phyloP scores from a whole-genome alignment of 139 green algal species.

The Raphidocelis subcapitata region DNA sequence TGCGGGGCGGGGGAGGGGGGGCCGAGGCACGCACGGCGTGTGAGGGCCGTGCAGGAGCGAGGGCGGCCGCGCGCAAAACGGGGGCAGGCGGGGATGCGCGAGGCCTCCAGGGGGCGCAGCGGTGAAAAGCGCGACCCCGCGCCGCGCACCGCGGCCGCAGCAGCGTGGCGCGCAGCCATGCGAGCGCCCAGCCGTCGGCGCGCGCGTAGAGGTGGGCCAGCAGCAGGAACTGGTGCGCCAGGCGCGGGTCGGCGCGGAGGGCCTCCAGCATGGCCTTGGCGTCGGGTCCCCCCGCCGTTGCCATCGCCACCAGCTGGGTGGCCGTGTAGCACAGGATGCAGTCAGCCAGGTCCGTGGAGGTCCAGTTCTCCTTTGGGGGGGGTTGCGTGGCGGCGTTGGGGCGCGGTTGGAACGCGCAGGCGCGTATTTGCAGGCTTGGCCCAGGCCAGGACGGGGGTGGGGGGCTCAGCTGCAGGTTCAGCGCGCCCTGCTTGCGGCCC shows the following conservation, averaged over 20 bases:
- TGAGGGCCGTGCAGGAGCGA: too few relatives aligned
- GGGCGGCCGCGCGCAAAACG: too few relatives aligned
- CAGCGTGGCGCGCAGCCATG: conserved; percentile 56
- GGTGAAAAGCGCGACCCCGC: not conserved
- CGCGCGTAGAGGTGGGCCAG: conserved; percentile 73
- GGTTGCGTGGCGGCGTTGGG: too few relatives aligned
- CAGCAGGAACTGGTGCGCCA: conserved; percentile 77
- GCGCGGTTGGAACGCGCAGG: too few relatives aligned
- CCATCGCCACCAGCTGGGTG: conserved; percentile 63
- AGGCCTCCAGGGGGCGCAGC: not conserved
- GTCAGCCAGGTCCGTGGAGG: conserved; percentile 80
- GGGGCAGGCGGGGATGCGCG: not conserved
- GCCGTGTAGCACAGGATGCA: conserved; percentile 78
- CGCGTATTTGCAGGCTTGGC: too few relatives aligned
- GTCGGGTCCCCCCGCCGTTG: conserved; percentile 25
- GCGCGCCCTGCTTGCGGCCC: too few relatives aligned
- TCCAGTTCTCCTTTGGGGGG: conserved; percentile 52
- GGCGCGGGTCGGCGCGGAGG: conserved; percentile 49
- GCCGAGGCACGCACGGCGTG: too few relatives aligned
- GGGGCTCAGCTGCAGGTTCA: too few relatives aligned
- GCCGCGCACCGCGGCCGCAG: conserved; percentile 41
- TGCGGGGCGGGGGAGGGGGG: not conserved
- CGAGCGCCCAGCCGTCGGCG: conserved; percentile 66
- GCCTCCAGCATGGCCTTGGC: conserved; percentile 58
- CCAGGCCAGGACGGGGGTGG: too few relatives aligned